phyloP scores from a whole-genome alignment of 805 yeast species.

The Wickerhamiella galacta region DNA sequence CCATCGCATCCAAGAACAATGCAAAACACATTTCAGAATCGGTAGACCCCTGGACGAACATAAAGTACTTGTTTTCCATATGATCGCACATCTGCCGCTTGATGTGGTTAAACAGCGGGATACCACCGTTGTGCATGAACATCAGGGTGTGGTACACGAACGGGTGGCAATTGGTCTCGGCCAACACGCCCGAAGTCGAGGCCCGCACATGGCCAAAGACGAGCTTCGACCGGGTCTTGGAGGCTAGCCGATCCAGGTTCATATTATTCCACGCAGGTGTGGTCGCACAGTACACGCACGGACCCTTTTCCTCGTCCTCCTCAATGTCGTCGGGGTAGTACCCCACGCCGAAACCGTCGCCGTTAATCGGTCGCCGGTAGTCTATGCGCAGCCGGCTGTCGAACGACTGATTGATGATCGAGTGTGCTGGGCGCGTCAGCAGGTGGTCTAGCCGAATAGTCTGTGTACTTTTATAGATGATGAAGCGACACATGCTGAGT shows the following conservation, averaged over 20 bases:
- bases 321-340: conserved; percentile 54
- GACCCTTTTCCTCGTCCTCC: conserved; percentile 41
- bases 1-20: conserved; percentile 58
- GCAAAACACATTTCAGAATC: conserved; percentile 96
- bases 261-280: conserved; percentile 93
- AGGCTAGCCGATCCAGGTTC: conserved; percentile 70
- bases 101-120: conserved; percentile 53
- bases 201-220: conserved; percentile 96
- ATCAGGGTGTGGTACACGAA: conserved; percentile 71
- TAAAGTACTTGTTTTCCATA: conserved; percentile 63
- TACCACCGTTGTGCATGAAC: conserved; percentile 92
- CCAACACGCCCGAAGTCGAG: conserved; percentile 80
- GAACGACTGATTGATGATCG: conserved; percentile 89
- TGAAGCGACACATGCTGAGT: conserved; percentile 76
- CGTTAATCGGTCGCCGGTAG: conserved; percentile 81
- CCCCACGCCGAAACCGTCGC: conserved; percentile 97
- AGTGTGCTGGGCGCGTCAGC: conserved; percentile 88
- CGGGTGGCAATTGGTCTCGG: conserved; percentile 96
- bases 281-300: conserved; percentile 86
- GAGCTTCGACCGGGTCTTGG: conserved; percentile 66
- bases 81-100: conserved; percentile 59
- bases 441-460: conserved; percentile 74
- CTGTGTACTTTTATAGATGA: conserved; percentile 83
- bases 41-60: conserved; percentile 78
- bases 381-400: conserved; percentile 81